Conservation (phyloP, 2,329 filamentous ascomycete species). For the Ophiostoma piceae region DNA sequence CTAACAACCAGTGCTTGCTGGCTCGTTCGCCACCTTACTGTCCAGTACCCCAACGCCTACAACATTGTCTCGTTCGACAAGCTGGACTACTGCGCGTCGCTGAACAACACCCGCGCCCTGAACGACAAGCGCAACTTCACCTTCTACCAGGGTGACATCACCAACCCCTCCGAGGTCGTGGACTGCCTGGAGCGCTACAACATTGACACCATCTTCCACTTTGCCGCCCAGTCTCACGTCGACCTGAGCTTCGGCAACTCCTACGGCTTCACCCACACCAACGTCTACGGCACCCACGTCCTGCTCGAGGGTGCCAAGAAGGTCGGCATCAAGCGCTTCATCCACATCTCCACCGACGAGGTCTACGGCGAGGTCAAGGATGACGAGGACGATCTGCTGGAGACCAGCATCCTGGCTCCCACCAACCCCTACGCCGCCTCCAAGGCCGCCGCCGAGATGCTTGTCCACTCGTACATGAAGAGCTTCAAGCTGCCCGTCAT, state of each 20-base stretch:
- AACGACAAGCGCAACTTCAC: constrained; percentile 65
- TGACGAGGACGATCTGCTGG: constrained; percentile 64
- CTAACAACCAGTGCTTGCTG: constrained; percentile 61
- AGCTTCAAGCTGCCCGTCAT: constrained; percentile 76
- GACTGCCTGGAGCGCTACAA: constrained; percentile 64
- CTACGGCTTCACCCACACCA: constrained; percentile 73
- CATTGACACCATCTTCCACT: constrained; percentile 77
- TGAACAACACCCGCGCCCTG: constrained; percentile 71
- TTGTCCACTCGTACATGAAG: constrained; percentile 80
- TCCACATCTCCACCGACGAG: constrained; percentile 80
- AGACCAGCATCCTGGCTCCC: constrained; percentile 68
- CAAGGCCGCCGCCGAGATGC: constrained; percentile 78
- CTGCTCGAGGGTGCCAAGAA: constrained; percentile 72
- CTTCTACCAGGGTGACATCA: constrained; percentile 76
- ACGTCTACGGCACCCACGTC: constrained; percentile 79
- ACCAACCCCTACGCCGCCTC: constrained; percentile 79
- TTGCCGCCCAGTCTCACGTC: constrained; percentile 81
- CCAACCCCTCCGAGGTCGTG: constrained; percentile 63
- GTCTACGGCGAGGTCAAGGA: constrained; percentile 76
- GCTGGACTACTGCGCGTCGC: constrained; percentile 73
- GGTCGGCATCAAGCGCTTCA: constrained; percentile 64
- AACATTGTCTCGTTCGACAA: constrained; percentile 81
- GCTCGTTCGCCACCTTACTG: constrained; percentile 71
- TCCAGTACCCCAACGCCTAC: constrained; percentile 69
- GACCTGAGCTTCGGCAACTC: constrained; percentile 79